Evolutionary conservation across 345 rosid species (phyloP).

Genomic region (Arabidopsis arenosa): DNA sequence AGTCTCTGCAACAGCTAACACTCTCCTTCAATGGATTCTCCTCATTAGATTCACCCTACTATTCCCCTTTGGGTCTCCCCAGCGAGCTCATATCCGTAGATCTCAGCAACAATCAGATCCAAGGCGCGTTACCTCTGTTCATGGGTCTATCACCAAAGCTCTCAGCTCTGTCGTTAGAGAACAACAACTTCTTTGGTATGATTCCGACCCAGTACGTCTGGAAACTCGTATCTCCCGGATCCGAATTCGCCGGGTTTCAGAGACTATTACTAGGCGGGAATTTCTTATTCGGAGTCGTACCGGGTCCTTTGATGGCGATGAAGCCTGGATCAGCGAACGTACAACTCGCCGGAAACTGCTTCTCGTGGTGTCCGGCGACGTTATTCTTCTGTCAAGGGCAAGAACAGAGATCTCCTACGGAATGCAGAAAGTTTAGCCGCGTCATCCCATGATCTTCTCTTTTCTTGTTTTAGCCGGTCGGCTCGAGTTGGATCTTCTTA

Average conservation of each 20-base stretch:
- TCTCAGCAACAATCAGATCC: conserved; percentile 57
- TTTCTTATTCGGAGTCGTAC: conserved; percentile 77
- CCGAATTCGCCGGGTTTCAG: conserved; percentile 57
- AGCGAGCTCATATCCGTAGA: conserved; percentile 66
- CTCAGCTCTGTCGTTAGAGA: conserved; percentile 59
- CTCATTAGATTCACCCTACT: conserved; percentile 59
- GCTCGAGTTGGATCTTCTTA: no score
- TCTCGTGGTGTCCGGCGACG: conserved; percentile 68
- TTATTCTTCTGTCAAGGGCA: conserved; percentile 82
- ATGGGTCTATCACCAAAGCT: conserved; percentile 56
- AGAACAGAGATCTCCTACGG: conserved; percentile 64
- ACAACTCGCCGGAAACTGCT: conserved; percentile 70
- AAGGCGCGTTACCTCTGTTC: conserved; percentile 54
- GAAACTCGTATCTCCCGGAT: conserved; percentile 51
- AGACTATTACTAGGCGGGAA: conserved; percentile 89
- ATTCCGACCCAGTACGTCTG: conserved; percentile 65
- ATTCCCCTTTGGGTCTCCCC: conserved; percentile 27
- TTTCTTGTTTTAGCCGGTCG: neutral
- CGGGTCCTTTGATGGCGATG: conserved; percentile 62
- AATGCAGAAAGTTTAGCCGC: conserved; percentile 64
- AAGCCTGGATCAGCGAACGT: conserved; percentile 66
- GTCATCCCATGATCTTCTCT: conserved; percentile 32
- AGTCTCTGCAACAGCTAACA: conserved; percentile 78
- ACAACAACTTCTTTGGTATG: conserved; percentile 60
- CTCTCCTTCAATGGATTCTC: conserved; percentile 73